Base-by-base conservation (phyloP, 116 monocot genomes). In the Trichopus zeylanicus region DNA sequence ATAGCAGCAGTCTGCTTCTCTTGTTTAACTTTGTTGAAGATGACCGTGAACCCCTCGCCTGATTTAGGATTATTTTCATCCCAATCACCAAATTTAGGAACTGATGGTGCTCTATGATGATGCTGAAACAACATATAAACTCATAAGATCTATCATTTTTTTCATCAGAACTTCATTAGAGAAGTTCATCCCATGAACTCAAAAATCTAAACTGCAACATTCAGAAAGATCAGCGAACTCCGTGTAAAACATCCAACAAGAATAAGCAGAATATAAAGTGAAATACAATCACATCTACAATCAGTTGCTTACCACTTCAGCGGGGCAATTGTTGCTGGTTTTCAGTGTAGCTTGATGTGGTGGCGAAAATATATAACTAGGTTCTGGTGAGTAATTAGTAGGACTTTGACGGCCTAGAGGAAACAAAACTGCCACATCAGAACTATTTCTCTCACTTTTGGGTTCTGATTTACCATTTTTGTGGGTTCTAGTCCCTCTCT, bases 21-120 rank as follows among this genome's bases (percentile, higher is more conserved):
- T 31, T 78, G 65, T 66, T 80, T 80, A 6, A 81, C 70, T 58
- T 67, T 73, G 27, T 68, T 68, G 28, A 86, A 86, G 46, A 71
- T 69, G 28, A 74, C 46, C 0, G 86, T 81, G 52, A 65, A 86
- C 0, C 76, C 67, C 7, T 62, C 78, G 6, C 46, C 68, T 18
- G 78, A 46, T 29, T 59, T 56, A 6, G 70, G 66, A 49, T 65
- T 58, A 26, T 11, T 38, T 21, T 59, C 77, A 31, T 77, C 68
- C 86, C 86, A 86, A 35, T 20, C 65, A 24, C 86, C 86, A 32
- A 86, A 86, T 47, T 66, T 86, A 4, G 81, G 86, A 53, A 86
- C 65, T 3, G 80, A 70, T 28, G 73, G 31, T 7, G 68, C 55
- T 48, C 38, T 76, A 0, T 61, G 56, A 31, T 61, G 73, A 25